phyloP scores from a whole-genome alignment of 257 asterid genomes.

The Jasminum sambac region DNA sequence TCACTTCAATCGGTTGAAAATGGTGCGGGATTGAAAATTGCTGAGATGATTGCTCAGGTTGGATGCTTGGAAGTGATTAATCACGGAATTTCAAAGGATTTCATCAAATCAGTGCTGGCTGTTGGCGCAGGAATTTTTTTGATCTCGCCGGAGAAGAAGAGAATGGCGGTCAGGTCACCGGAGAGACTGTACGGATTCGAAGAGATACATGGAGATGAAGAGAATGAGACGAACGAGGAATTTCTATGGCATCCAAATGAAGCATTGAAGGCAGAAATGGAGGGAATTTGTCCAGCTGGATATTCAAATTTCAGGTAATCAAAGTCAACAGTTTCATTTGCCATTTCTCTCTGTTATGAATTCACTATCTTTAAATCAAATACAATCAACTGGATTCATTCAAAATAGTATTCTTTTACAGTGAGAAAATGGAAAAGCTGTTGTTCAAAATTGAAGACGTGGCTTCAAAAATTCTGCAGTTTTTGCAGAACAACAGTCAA shows the following conservation, averaged over 20 bases:
- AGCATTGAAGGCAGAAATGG: slow-evolving; percentile 54
- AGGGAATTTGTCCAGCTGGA: slow-evolving; percentile 74
- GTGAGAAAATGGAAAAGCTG: slow-evolving; percentile 63
- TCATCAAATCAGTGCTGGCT: slow-evolving; percentile 43
- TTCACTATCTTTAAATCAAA: too few relatives aligned
- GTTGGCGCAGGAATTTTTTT: slow-evolving; percentile 55
- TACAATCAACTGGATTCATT: too few relatives aligned
- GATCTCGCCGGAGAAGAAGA: slow-evolving; percentile 56
- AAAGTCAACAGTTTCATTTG: not conserved
- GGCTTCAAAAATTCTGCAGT: slow-evolving; percentile 38
- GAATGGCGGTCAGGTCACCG: slow-evolving; percentile 40
- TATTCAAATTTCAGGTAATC: slow-evolving; percentile 82
- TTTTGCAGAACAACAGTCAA: slow-evolving; percentile 37
- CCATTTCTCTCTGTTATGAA: not conserved
- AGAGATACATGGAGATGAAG: slow-evolving; percentile 66
- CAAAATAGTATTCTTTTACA: slow-evolving; percentile 23
- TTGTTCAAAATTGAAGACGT: slow-evolving; percentile 39
- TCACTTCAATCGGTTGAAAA: slow-evolving; percentile 24
- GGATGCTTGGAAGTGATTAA: slow-evolving; percentile 79
- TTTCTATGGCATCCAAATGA: slow-evolving; percentile 73
- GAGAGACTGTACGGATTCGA: slow-evolving; percentile 73
- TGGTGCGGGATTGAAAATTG: slow-evolving; percentile 28
- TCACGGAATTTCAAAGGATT: slow-evolving; percentile 63
- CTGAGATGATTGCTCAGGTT: slow-evolving; percentile 39
- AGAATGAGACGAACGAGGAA: slow-evolving; percentile 52